phyloP scores from a whole-genome alignment of 768 basidiomycete genomes.

The Kwoniella heveanensis region DNA sequence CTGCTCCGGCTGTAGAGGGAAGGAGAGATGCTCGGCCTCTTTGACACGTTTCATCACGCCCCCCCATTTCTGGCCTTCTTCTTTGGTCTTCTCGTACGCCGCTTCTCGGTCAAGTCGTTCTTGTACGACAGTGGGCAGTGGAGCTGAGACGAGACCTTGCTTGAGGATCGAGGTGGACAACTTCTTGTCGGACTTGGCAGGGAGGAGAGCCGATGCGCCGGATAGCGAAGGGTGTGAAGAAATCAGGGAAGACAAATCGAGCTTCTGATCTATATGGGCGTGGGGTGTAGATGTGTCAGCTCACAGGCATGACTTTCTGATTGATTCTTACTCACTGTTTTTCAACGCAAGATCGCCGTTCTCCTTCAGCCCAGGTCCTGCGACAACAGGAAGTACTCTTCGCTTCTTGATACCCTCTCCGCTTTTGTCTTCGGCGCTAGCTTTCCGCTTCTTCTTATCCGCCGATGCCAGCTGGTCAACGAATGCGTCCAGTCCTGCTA shows the following conservation, averaged over 20 bases:
- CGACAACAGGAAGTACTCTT: constrained; percentile 70
- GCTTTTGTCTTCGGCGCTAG: constrained; percentile 60
- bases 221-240: constrained; percentile 66
- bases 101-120: constrained; percentile 90
- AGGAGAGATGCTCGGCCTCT: constrained; percentile 64
- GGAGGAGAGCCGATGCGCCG: constrained; percentile 64
- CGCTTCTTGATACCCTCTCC: constrained; percentile 59
- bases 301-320: no score
- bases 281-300: constrained; percentile 16
- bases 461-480: constrained; percentile 68
- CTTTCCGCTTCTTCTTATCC: constrained; percentile 76
- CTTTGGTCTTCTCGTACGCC: constrained; percentile 89
- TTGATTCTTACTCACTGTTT: constrained; percentile 36
- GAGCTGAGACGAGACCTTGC: constrained; percentile 70
- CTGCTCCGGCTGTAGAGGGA: constrained; percentile 52
- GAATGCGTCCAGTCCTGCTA: constrained; percentile 72
- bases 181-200: constrained; percentile 68
- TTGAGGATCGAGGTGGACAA: constrained; percentile 62
- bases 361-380: constrained; percentile 61
- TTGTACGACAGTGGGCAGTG: constrained; percentile 80
- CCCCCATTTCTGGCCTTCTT: constrained; percentile 91
- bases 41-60: constrained; percentile 87
- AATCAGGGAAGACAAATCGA: constrained; percentile 60
- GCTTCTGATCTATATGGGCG: constrained; percentile 47
- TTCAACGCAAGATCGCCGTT: constrained; percentile 73